phyloP scores from a whole-genome alignment of 83 land plant genomes.

The Isoetes engelmannii region DNA sequence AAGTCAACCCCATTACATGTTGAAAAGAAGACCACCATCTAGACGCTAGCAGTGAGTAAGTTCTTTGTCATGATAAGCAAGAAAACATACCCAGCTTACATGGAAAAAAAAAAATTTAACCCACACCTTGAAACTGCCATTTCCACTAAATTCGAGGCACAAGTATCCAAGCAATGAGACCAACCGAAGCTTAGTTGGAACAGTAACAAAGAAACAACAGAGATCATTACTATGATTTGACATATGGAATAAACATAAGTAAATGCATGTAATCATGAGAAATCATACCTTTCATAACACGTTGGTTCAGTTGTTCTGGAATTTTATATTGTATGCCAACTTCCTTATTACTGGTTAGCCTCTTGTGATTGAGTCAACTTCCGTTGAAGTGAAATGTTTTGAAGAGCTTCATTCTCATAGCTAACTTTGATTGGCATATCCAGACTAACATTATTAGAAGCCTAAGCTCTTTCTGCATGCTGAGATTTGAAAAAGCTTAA shows the following conservation, averaged over 20 bases:
- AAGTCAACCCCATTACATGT: conserved; percentile 96
- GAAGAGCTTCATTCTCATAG: no score
- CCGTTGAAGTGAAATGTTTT: no score
- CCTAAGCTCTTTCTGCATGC: no score
- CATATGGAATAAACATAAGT: neutral
- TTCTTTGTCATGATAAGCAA: no score
- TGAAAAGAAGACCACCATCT: conserved; percentile 90
- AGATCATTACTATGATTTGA: conserved; percentile 7
- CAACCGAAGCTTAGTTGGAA: conserved; percentile 59
- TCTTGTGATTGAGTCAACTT: no score
- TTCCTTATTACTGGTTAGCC: no score
- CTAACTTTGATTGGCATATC: no score
- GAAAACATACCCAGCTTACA: no score
- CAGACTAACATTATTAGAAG: no score
- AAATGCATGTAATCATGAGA: neutral
- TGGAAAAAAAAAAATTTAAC: neutral
- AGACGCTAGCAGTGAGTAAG: neutral
- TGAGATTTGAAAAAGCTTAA: no score
- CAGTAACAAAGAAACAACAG: conserved; percentile 32
- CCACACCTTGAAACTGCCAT: conserved; percentile 4
- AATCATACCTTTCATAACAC: conserved; percentile 60
- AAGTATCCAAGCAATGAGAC: conserved; percentile 54
- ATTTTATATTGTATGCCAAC: conserved; percentile 44
- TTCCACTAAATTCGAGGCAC: conserved; percentile 1
- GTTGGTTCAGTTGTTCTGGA: conserved; percentile 70